Percentiles rank a stretch among this genome's conserved stretches.
phyloP scores from a whole-genome alignment of 2,329 filamentous ascomycete genomes.

The Phyllosticta citrichinensis region DNA sequence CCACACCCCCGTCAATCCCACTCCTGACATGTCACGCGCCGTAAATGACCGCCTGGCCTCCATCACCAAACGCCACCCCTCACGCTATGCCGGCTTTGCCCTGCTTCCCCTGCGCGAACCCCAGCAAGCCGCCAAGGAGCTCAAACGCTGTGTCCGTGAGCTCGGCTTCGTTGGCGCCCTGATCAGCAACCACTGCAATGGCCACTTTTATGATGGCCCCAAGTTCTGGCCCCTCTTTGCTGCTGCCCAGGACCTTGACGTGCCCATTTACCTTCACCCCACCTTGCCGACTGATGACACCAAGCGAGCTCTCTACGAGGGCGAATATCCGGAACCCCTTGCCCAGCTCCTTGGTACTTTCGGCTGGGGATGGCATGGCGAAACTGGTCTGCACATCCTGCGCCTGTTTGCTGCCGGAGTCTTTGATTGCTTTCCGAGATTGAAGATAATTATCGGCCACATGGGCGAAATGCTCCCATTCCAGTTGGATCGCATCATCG shows the following conservation, averaged over 20 bases:
- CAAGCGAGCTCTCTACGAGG: conserved; percentile 12
- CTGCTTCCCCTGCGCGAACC: conserved; percentile 25
- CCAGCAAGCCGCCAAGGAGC: conserved; percentile 21
- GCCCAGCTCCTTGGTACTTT: conserved; percentile 28
- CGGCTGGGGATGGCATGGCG: conserved; percentile 43
- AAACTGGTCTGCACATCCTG: conserved; percentile 37
- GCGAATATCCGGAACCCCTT: conserved; percentile 23
- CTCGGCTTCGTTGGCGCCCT: conserved; percentile 52
- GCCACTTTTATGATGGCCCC: conserved; percentile 22
- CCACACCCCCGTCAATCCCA: conserved; percentile 8
- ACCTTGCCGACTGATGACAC: conserved; percentile 21
- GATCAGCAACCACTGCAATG: conserved; percentile 32
- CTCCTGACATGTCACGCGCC: conserved; percentile 2
- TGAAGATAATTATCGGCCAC: conserved; percentile 36
- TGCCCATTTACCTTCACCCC: conserved; percentile 26
- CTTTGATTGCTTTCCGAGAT: conserved; percentile 32
- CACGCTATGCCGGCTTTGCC: conserved; percentile 35
- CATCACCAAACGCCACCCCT: conserved; percentile 13
- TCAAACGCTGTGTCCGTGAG: conserved; percentile 21
- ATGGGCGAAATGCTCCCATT: conserved; percentile 37
- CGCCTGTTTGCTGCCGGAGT: conserved; percentile 34
- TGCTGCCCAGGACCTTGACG: conserved; percentile 21
- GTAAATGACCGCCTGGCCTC: conserved; percentile 9
- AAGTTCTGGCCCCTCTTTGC: conserved; percentile 24
- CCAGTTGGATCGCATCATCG: conserved; percentile 28